Conservation (phyloP, 805 yeast species). For the Kregervanrija fluxuum region DNA sequence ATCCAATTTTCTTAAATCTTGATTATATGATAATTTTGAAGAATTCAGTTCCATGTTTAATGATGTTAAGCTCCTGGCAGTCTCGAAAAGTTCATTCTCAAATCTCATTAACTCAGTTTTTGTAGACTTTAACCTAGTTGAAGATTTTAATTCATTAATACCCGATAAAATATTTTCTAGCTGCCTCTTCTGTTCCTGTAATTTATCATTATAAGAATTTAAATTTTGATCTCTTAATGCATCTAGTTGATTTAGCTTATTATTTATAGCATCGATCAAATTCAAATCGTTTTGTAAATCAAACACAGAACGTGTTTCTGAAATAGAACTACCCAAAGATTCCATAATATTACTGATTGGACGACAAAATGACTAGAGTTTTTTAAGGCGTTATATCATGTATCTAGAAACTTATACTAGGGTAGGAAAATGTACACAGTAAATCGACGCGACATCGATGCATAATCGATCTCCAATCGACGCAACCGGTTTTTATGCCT, state of each 20-base stretch:
- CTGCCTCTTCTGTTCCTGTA: conserved; percentile 4
- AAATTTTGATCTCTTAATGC: not conserved
- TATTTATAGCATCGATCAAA: conserved; percentile 30
- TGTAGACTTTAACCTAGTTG: conserved; percentile 25
- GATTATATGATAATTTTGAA: conserved; percentile 31
- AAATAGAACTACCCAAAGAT: conserved; percentile 6
- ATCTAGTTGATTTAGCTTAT: conserved; percentile 8
- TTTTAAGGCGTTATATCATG: not conserved
- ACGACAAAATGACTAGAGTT: no score
- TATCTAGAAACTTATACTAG: not conserved
- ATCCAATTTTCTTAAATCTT: conserved; percentile 30
- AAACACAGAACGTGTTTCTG: conserved; percentile 20
- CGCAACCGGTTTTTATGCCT: not conserved
- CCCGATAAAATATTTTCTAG: conserved; percentile 5
- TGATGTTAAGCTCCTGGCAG: conserved; percentile 47
- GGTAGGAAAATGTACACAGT: not conserved
- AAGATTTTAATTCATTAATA: conserved; percentile 12
- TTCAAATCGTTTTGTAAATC: conserved; percentile 45
- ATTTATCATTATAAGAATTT: not conserved
- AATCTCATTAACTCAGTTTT: conserved; percentile 26
- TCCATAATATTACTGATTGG: conserved; percentile 5
- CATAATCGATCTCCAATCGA: no score
- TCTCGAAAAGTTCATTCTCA: conserved; percentile 40
- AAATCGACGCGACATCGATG: not conserved
- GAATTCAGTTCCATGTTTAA: conserved; percentile 38